Percentiles rank a stretch among this genome's conserved stretches.
Conservation (phyloP, 1,284 basidiomycete species). For the Ceratobasidium sp. region DNA sequence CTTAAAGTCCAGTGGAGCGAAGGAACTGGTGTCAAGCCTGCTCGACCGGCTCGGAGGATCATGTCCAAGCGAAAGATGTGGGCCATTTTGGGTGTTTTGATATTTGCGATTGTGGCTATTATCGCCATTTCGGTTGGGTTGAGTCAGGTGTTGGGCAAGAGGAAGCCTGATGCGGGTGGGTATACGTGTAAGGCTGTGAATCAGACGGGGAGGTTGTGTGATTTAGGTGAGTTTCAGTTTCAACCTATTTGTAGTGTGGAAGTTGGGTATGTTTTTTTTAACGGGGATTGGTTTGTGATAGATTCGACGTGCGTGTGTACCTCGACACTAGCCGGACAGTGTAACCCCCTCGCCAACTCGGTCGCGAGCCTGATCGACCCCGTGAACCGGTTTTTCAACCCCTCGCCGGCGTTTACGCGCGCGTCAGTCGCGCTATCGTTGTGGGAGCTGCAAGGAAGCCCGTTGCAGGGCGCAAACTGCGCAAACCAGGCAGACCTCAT, state of each 20-base stretch:
- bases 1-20: constrained; percentile 45
- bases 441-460: constrained; percentile 64
- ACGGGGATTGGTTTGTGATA: constrained; percentile 51
- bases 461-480: constrained; percentile 61
- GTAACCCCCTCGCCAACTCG: constrained; percentile 68
- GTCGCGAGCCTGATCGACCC: constrained; percentile 65
- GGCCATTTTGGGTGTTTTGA: constrained; percentile 56
- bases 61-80: constrained; percentile 53
- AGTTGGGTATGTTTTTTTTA: no score
- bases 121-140: constrained; percentile 62
- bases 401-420: constrained; percentile 61
- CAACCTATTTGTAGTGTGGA: no score
- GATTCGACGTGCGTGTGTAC: constrained; percentile 75
- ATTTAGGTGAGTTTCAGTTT: constrained; percentile 63
- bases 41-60: not conserved
- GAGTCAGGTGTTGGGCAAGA: constrained; percentile 51
- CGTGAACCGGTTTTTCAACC: constrained; percentile 65
- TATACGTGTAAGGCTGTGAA: constrained; percentile 59
- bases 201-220: constrained; percentile 65
- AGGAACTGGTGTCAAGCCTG: constrained; percentile 52
- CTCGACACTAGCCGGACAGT: constrained; percentile 60
- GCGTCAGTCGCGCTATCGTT: constrained; percentile 63
- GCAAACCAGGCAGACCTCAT: constrained; percentile 67
- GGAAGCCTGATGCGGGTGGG: constrained; percentile 52
- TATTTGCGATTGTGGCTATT: constrained; percentile 58